These are phyloP conservation scores for Notholithocarpus densiflorus DNA, from an alignment of 306 rosid genomes.

Conservation along the genomic window DNA sequence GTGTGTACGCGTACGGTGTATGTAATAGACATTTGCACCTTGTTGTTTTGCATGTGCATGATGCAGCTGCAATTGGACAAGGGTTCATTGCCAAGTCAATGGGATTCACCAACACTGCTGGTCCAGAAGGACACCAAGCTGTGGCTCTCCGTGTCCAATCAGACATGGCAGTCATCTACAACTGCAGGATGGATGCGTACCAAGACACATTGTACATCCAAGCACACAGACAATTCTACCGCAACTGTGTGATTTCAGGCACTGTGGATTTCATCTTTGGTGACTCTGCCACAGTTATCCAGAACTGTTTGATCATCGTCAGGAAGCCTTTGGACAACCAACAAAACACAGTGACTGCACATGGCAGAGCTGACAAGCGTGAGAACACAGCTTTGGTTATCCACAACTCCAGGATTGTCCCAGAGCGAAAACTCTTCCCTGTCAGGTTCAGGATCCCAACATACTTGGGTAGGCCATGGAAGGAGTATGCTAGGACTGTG, in stretches of 20 bases:
- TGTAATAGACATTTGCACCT: too few species aligned
- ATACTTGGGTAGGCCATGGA: constrained; percentile 73
- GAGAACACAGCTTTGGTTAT: constrained; percentile 38
- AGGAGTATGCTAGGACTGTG: constrained; percentile 38
- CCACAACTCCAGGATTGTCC: constrained; percentile 54
- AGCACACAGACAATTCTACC: constrained; percentile 59
- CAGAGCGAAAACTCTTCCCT: constrained; percentile 35
- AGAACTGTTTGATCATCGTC: constrained; percentile 46
- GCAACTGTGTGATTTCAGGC: constrained; percentile 75
- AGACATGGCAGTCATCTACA: constrained; percentile 45
- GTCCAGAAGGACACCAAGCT: constrained; percentile 62
- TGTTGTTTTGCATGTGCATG: not conserved
- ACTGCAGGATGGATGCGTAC: constrained; percentile 56
- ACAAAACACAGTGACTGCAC: constrained; percentile 50
- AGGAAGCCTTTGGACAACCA: constrained; percentile 45
- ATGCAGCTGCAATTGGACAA: constrained; percentile 32
- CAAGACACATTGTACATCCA: constrained; percentile 72
- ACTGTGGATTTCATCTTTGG: constrained; percentile 82
- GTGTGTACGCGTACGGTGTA: too few species aligned
- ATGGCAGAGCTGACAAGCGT: constrained; percentile 19
- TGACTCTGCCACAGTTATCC: constrained; percentile 40
- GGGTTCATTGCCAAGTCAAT: constrained; percentile 53
- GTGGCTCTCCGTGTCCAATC: constrained; percentile 72
- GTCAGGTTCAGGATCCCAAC: constrained; percentile 29
- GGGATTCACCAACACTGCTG: constrained; percentile 67